These are phyloP conservation scores for Allantophomopsis cytisporea DNA, from an alignment of 2,329 filamentous ascomycete genomes.

Conservation along the genomic window DNA sequence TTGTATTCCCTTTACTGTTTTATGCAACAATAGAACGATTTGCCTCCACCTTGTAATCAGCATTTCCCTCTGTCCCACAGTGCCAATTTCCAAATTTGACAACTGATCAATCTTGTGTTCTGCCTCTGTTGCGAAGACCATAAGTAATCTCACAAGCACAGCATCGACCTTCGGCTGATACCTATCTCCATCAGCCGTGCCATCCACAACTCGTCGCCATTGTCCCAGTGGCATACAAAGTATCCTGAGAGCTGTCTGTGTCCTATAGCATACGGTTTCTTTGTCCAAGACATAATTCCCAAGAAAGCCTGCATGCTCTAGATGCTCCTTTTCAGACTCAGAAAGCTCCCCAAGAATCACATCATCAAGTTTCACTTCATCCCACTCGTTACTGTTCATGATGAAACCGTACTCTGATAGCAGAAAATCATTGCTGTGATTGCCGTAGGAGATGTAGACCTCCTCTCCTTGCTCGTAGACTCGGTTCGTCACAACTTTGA, in stretches of 20 bases:
- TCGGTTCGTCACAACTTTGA: conserved; percentile 36
- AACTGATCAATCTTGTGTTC: neutral
- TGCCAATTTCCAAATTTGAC: neutral
- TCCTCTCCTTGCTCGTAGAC: conserved; percentile 45
- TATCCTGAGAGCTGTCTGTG: conserved; percentile 35
- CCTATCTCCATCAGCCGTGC: conserved; percentile 28
- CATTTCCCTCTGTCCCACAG: neutral
- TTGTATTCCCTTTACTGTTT: neutral
- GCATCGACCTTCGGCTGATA: conserved; percentile 25
- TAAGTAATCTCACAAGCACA: conserved; percentile 19
- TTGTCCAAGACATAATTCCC: conserved; percentile 36
- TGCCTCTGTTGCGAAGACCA: neutral
- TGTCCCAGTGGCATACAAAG: conserved; percentile 19
- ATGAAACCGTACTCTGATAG: conserved; percentile 45
- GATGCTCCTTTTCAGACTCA: conserved; percentile 18
- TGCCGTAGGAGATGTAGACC: conserved; percentile 55
- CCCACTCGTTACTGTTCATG: conserved; percentile 14
- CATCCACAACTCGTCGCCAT: conserved; percentile 33
- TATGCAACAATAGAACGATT: neutral
- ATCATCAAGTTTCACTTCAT: conserved; percentile 15
- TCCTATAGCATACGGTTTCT: conserved; percentile 37
- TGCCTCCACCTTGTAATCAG: conserved; percentile 2
- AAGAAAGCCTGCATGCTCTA: conserved; percentile 33
- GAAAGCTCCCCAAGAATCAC: conserved; percentile 13
- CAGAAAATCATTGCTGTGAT: conserved; percentile 59